Conservation (phyloP, 768 basidiomycete genomes). For the Mycena galopus region DNA sequence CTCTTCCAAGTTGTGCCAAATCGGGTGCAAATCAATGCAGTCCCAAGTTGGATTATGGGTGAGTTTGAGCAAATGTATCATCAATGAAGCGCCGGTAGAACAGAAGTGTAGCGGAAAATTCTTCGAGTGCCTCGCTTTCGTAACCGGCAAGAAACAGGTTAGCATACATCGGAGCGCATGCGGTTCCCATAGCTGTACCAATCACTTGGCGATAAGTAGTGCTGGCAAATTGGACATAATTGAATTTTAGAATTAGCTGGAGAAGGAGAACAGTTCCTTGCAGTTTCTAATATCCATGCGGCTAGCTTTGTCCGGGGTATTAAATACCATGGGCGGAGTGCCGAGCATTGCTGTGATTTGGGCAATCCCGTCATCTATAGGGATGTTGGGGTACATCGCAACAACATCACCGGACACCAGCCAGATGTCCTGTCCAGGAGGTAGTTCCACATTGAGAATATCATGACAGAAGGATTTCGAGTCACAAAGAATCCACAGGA, state of each 20-base stretch:
- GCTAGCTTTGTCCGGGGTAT: no score
- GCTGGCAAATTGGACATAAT: slow-evolving; percentile 28
- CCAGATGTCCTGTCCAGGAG: slow-evolving; percentile 17
- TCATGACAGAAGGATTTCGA: slow-evolving; percentile 14
- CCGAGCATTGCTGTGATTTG: no score
- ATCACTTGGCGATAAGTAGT: slow-evolving; percentile 29
- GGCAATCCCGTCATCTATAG: slow-evolving; percentile 19
- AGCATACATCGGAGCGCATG: neutral
- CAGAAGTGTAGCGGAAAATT: slow-evolving; percentile 12
- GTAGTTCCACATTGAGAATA: slow-evolving; percentile 11
- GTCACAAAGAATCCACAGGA: slow-evolving; percentile 19
- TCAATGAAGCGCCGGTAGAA: slow-evolving; percentile 35
- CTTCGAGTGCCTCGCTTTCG: slow-evolving; percentile 13
- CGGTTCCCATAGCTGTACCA: slow-evolving; percentile 34
- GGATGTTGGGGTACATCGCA: slow-evolving; percentile 28
- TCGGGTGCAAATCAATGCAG: slow-evolving; percentile 4
- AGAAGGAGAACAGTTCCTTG: slow-evolving; percentile 29
- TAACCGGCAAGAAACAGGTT: slow-evolving; percentile 3
- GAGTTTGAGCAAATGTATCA: no score
- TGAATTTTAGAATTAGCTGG: slow-evolving; percentile 29
- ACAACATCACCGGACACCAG: slow-evolving; percentile 19
- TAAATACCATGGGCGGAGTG: no score
- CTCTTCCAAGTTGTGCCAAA: slow-evolving; percentile 8
- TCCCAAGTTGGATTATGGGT: slow-evolving; percentile 24
- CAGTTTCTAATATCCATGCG: no score